A percentile compares a stretch with the other conserved stretches of the same genome.
Conservation (phyloP, 192 early-diverging fungal species). For the Coemansia sp. region DNA sequence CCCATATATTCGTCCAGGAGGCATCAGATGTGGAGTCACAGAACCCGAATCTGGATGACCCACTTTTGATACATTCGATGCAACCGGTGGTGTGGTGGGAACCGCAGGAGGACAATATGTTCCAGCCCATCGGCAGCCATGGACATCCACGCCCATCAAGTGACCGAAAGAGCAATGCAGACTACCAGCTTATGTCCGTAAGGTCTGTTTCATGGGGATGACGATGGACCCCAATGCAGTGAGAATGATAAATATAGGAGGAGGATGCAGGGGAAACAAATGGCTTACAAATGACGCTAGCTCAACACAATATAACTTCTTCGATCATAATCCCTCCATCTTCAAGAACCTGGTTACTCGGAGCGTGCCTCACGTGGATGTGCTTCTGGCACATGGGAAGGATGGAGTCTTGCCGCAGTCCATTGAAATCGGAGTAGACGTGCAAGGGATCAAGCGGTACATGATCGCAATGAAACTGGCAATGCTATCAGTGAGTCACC, state of each 20-base stretch:
- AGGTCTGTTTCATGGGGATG: conserved; percentile 13
- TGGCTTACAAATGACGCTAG: background rate
- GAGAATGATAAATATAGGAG: background rate
- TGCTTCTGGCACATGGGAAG: background rate
- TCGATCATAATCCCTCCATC: background rate
- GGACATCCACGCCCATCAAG: background rate
- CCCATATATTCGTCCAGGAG: conserved; percentile 16
- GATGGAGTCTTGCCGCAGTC: background rate
- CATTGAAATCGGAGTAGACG: background rate
- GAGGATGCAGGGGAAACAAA: background rate
- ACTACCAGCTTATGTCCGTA: conserved; percentile 9
- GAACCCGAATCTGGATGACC: conserved; percentile 16
- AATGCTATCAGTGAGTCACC: background rate
- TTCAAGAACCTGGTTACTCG: conserved; percentile 1
- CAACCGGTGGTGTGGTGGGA: conserved; percentile 6
- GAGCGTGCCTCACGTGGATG: background rate
- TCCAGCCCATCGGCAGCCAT: background rate
- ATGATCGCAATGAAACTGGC: background rate
- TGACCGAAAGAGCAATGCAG: background rate
- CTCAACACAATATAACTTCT: background rate
- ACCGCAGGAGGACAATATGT: background rate
- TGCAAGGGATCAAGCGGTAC: background rate
- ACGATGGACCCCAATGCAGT: conserved; percentile 1
- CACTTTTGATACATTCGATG: conserved; percentile 9
- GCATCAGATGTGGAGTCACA: background rate